Base-by-base conservation (phyloP, 352 stramenopile species). In the Globisporangium ultimum region DNA sequence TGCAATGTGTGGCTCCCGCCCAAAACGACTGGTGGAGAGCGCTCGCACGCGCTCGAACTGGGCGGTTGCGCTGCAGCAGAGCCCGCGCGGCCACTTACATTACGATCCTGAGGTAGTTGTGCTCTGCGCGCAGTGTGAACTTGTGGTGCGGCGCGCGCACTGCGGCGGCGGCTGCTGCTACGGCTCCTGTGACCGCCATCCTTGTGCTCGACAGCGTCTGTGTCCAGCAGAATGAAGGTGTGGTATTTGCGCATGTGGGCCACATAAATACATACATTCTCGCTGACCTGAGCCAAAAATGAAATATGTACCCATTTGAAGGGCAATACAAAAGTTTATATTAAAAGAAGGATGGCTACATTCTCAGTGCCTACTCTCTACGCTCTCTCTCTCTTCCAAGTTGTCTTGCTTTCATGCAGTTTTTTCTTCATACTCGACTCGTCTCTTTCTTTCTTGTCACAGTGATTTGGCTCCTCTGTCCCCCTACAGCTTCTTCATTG, bases 31-130 rank as follows among this genome's bases (percentile, higher is more conserved):
- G 28, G 28, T 36, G 28, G 28, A 36, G 28, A 36, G 28, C 28
- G 28, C 4, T 28, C 28, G 28, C 28, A 11, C 28, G 28, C 28
- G 28, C 28, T 43, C 38, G 38, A 2, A 11, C 38, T 43, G 11
- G 40, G 40, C 40, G 40, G 3, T 18, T 45, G 40, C 13, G 17
- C 12, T 45, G 40, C 3, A n/a, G 40, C 40, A 18, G 40, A 15
- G 18, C 17, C 13, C 40, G 13, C 40, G 40, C 40, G 40, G 42
- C 18, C 1, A 71, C 76, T n/a, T 65, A 91, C 83, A 93, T 87
- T 48, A 67, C 77, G 46, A 93, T 73, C 56, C 73, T 81, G 55
- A 93, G 42, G 53, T 81, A 91, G 45, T 34, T 71, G 62, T 81
- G 67, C 28, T 80, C 54, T 32, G 61, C 63, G 47, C 57, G 68